Conservation (phyloP, 257 asterid species). For the Solanum acaule region DNA sequence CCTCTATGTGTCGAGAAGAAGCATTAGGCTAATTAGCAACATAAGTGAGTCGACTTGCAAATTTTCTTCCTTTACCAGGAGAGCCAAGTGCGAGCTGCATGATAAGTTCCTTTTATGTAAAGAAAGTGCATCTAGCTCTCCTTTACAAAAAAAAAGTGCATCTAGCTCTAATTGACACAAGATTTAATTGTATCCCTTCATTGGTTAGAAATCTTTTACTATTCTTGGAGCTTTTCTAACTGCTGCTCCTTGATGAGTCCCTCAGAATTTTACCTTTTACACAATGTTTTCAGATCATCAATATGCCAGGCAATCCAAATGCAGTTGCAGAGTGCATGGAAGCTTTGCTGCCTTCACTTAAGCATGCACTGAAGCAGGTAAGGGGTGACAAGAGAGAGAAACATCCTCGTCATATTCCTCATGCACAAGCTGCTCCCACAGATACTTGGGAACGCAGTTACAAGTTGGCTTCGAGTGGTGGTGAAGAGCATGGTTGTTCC, state of each 20-base stretch:
- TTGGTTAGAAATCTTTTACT: not conserved
- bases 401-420: conserved; percentile 36
- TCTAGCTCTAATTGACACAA: not conserved
- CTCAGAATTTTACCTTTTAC: not conserved
- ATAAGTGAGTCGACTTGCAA: not conserved
- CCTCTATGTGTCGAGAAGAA: not conserved
- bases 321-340: conserved; percentile 96
- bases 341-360: conserved; percentile 83
- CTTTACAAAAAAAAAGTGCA: not conserved
- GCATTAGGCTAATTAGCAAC: not conserved
- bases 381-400: conserved; percentile 45
- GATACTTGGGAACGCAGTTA: conserved; percentile 36
- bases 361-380: conserved; percentile 85
- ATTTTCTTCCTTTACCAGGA: not conserved
- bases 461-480: conserved; percentile 15
- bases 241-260: not conserved
- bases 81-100: not conserved
- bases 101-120: not conserved
- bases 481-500: conserved; percentile 17
- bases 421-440: conserved; percentile 25
- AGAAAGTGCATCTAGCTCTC: not conserved
- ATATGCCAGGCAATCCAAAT: conserved; percentile 99
- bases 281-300: conserved; percentile 49
- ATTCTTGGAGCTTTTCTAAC: not conserved
- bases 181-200: not conserved